Percentiles rank a stretch among this genome's conserved stretches.
Conservation (phyloP, 2,329 filamentous ascomycete species). For the Leptographium procerum region DNA sequence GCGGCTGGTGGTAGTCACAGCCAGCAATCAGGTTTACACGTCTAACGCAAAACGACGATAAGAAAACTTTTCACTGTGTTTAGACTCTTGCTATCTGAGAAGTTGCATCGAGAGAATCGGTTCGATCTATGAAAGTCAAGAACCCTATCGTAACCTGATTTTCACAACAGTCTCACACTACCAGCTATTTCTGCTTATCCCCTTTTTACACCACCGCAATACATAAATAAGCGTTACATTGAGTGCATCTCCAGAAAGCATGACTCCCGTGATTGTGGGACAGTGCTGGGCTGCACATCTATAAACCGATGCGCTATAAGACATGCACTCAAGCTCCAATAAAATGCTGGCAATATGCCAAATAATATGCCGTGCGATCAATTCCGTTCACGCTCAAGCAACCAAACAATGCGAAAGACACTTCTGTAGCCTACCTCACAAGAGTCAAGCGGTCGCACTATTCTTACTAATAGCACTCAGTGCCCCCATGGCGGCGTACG, state of each 20-base stretch:
- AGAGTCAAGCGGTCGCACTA: background rate
- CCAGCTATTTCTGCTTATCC: too few species aligned
- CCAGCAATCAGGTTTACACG: too few species aligned
- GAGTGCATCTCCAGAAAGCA: background rate
- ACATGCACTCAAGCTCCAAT: background rate
- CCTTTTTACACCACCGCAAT: background rate
- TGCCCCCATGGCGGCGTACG: background rate
- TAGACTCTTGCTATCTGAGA: background rate
- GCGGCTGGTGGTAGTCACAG: background rate
- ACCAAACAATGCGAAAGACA: too few species aligned
- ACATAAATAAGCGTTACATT: background rate
- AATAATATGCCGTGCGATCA: background rate
- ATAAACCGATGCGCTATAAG: background rate
- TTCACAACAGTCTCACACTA: background rate
- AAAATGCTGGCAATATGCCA: too few species aligned
- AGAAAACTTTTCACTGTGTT: background rate
- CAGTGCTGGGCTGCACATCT: background rate
- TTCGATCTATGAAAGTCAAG: background rate
- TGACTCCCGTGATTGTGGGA: too few species aligned
- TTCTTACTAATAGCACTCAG: background rate
- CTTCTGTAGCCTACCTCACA: background rate
- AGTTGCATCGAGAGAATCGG: background rate
- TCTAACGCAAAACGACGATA: background rate
- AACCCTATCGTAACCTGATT: background rate
- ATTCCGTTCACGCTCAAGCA: too few species aligned